Percentiles rank a stretch among this genome's conserved stretches.
Conservation (phyloP, 257 asterid species). For the Fraxinus pennsylvanica region DNA sequence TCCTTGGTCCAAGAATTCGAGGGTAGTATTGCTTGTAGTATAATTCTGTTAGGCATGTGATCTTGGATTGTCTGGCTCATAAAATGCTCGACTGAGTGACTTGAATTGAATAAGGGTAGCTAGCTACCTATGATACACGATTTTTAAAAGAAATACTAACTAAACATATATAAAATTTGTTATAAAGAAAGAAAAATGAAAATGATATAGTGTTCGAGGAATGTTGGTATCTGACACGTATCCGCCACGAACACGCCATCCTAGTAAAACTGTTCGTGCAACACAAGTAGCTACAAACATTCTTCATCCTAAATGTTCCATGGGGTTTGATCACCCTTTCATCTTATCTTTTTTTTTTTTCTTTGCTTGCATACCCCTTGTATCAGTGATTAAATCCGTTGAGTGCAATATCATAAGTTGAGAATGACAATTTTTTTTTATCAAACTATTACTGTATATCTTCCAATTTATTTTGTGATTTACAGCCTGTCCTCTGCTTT, state of each 20-base stretch:
- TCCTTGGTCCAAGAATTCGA: slow-evolving; percentile 3
- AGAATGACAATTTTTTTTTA: slow-evolving; percentile 5
- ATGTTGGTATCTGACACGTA: too few species aligned
- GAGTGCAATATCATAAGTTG: background rate
- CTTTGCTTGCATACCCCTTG: background rate
- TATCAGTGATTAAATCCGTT: slow-evolving; percentile 7
- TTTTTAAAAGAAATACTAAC: too few species aligned
- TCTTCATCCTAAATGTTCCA: slow-evolving; percentile 9
- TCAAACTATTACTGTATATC: slow-evolving; percentile 22
- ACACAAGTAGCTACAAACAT: background rate
- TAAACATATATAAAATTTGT: too few species aligned
- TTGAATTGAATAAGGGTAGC: background rate
- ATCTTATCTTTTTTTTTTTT: background rate
- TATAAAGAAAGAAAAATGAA: too few species aligned
- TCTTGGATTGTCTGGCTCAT: background rate
- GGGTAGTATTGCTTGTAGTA: background rate
- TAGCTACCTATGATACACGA: background rate
- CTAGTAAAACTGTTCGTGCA: too few species aligned
- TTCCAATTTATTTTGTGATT: slow-evolving; percentile 20
- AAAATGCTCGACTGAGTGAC: background rate
- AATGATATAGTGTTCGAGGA: too few species aligned
- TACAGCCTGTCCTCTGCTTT: slow-evolving; percentile 30
- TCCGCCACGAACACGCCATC: too few species aligned
- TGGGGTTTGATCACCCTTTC: slow-evolving; percentile 6
- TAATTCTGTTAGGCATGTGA: slow-evolving; percentile 13